Evolutionary conservation across 2,329 filamentous ascomycete genomes (phyloP), one percentile per base, ranked within the genome.

Genomic region (Aspergillus pseudoterreus): DNA sequence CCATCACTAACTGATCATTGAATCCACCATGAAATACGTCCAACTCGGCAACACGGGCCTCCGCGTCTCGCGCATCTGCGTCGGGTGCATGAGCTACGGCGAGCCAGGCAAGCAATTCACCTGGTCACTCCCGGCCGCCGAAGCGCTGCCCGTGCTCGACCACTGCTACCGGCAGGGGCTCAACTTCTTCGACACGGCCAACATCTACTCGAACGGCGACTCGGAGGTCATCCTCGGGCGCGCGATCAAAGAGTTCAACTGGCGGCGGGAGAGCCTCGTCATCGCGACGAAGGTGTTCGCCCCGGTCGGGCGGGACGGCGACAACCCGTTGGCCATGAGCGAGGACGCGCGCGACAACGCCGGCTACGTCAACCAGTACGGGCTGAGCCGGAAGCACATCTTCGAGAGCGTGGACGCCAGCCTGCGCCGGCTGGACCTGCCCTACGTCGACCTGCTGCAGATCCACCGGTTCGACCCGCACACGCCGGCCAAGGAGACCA

Each of bases 301-400:
- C 45, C 71, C 72, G 4, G 63, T 61, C 4, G 60, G 62, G 19
- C 55, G 64, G n/a, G 64, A 62, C 35, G 53, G 58, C 36, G 62
- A 67, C 33, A 63, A 65, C 19, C 64, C 66, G n/a, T 50, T 63
- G 12, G 64, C 71, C 39, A 65, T 71, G 47, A 75, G 69, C 41
- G 55, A 63, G 3, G 69, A 76, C 39, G 66, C 81, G 15, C 68
- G 64, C 1, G 64, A 63, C 22, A 52, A 64, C 12, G 36, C 47
- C 12, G 60, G 62, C 30, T 64, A 63, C 30, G 51, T 64, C 4
- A 66, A 66, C 15, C 57, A 65, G 22, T 64, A 63, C 11, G 82
- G 84, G 0, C 65, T 86, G 35, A 80, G 76, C 46, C 71, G 84
- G n/a, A 83, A 82, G 59, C 79, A 83, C 57, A 82, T 87, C 57